These are phyloP conservation scores for Gynostemma pentaphyllum DNA, from an alignment of 306 rosid species.

Conservation along the genomic window DNA sequence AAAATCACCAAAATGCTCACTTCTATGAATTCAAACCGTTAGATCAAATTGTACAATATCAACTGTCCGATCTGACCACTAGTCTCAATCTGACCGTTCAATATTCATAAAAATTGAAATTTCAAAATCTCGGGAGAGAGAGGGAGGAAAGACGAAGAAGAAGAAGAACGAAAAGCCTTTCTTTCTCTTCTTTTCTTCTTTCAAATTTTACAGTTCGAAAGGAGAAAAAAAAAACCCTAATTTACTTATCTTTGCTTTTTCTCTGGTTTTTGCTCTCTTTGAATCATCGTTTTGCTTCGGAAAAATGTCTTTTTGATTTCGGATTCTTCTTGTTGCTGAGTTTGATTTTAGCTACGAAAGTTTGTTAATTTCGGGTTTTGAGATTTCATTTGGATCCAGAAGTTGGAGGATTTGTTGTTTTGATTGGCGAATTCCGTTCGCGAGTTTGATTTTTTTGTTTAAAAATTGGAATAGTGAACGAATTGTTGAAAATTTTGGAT, in stretches of 20 bases:
- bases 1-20: constrained; percentile 1
- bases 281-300: constrained; percentile 10
- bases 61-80: constrained; percentile 33
- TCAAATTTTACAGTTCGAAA: constrained; percentile 16
- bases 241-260: constrained; percentile 10
- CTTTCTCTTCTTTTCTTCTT: constrained; percentile 22
- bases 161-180: constrained; percentile 32
- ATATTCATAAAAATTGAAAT: constrained; percentile 67
- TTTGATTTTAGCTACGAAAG: constrained; percentile 33
- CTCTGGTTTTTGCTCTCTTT: background rate
- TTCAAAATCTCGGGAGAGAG: constrained; percentile 89
- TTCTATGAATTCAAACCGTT: constrained; percentile 47
- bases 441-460: constrained; percentile 13
- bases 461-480: constrained; percentile 15
- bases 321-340: constrained; percentile 15
- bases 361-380: constrained; percentile 1
- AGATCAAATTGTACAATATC: background rate
- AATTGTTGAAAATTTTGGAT: constrained; percentile 18
- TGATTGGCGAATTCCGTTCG: constrained; percentile 5
- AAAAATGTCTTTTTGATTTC: constrained; percentile 21
- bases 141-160: constrained; percentile 67
- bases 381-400: constrained; percentile 37
- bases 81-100: constrained; percentile 46
- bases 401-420: constrained; percentile 28
- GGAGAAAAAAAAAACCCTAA: too few relatives aligned